Conservation (phyloP, 1,284 basidiomycete species). For the Ceratobasidium papillatum region DNA sequence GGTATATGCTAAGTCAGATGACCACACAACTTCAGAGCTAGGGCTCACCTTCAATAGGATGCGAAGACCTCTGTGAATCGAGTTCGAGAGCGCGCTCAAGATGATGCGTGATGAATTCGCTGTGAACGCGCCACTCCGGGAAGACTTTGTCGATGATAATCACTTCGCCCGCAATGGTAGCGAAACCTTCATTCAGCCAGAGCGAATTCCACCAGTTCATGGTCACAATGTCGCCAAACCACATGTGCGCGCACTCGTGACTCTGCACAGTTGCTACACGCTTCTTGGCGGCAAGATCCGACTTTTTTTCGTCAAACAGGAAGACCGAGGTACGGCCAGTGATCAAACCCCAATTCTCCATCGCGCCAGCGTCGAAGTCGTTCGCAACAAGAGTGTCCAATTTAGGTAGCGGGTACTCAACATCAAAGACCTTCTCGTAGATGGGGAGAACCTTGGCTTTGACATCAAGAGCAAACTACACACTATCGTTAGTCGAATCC, state of each 20-base stretch:
- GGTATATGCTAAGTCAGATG: constrained; percentile 1
- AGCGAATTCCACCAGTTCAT: constrained; percentile 51
- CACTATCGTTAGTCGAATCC: neutral
- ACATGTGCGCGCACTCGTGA: constrained; percentile 77
- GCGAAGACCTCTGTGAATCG: constrained; percentile 91
- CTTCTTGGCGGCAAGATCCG: constrained; percentile 81
- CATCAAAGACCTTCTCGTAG: constrained; percentile 93
- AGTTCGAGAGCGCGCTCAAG: constrained; percentile 61
- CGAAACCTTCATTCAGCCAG: constrained; percentile 77
- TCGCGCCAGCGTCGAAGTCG: constrained; percentile 92
- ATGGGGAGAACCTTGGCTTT: constrained; percentile 86
- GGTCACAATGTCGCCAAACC: constrained; percentile 64
- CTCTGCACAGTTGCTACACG: constrained; percentile 79
- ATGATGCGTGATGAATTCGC: constrained; percentile 71
- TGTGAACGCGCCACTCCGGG: constrained; percentile 72
- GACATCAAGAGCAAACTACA: constrained; percentile 85
- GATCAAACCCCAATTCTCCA: constrained; percentile 97
- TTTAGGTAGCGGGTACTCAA: constrained; percentile 93
- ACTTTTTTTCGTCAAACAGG: constrained; percentile 81
- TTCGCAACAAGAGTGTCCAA: constrained; percentile 79
- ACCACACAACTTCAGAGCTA: neutral
- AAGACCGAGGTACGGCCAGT: constrained; percentile 88
- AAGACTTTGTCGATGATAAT: constrained; percentile 83
- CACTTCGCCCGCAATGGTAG: constrained; percentile 78
- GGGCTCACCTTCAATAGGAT: constrained; percentile 77